These are phyloP conservation scores for Leccinum subtestaceum DNA, from an alignment of 768 basidiomycete genomes.

Conservation along the genomic window DNA sequence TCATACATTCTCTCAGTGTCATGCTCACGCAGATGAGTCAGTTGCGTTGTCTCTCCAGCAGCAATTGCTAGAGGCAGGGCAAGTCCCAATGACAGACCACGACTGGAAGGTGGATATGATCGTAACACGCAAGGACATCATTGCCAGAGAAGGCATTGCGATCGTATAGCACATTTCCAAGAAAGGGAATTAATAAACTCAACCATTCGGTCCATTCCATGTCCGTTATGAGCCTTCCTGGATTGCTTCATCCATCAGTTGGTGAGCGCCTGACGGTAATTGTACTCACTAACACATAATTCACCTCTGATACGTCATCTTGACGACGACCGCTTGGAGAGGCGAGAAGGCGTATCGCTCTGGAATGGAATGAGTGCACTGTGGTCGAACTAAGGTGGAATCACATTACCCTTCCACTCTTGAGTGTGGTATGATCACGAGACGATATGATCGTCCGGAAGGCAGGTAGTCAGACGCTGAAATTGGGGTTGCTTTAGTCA, in stretches of 20 bases:
- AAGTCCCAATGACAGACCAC: conserved; percentile 51
- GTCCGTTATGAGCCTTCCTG: conserved; percentile 23
- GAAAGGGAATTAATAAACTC: conserved; percentile 4
- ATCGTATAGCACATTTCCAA: conserved; percentile 16
- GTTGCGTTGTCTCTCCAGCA: conserved; percentile 66
- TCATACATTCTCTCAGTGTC: conserved; percentile 9
- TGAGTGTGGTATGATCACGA: conserved; percentile 40
- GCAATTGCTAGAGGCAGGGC: conserved; percentile 51
- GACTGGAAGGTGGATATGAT: conserved; percentile 68
- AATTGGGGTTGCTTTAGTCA: conserved; percentile 6
- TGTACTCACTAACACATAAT: conserved; percentile 25
- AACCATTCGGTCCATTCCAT: conserved; percentile 15
- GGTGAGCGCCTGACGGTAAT: conserved; percentile 19
- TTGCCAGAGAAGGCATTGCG: conserved; percentile 25
- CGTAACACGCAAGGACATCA: conserved; percentile 44
- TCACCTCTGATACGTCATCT: conserved; percentile 17
- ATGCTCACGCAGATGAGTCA: conserved; percentile 28
- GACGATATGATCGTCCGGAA: conserved; percentile 40
- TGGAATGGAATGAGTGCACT: conserved; percentile 23
- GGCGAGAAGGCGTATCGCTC: conserved; percentile 40
- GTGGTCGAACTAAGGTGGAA: conserved; percentile 14
- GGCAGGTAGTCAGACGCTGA: conserved; percentile 42
- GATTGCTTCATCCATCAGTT: conserved; percentile 9
- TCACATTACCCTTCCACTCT: conserved; percentile 40
- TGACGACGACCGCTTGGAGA: conserved; percentile 30